phyloP scores from a whole-genome alignment of 306 rosid species.

The Vachellia pachyceras region DNA sequence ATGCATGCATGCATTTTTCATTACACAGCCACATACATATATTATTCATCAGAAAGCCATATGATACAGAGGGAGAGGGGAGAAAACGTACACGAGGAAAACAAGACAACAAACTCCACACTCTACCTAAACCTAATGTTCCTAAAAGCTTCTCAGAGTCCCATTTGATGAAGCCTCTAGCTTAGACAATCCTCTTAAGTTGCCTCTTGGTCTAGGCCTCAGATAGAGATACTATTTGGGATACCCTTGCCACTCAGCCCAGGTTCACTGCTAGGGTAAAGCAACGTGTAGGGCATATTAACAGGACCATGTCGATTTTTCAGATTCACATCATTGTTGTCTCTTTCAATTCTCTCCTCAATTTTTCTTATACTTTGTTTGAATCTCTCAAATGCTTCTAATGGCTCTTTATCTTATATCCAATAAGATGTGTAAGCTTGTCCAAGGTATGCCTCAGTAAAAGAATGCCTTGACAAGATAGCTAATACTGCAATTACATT shows the following conservation, averaged over 20 bases:
- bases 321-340: not conserved
- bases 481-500: not conserved
- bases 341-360: not conserved
- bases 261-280: not conserved
- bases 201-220: not conserved
- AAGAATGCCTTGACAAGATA: not conserved
- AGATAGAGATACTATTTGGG: constrained; percentile 1
- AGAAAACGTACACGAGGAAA: too few species aligned
- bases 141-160: not conserved
- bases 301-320: not conserved
- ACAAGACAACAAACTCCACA: too few species aligned
- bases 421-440: not conserved
- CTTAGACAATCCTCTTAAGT: not conserved
- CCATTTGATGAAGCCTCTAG: not conserved
- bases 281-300: constrained; percentile 3
- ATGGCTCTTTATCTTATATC: not conserved
- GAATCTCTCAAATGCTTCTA: not conserved
- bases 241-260: constrained; percentile 1
- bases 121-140: too few species aligned
- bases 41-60: too few species aligned
- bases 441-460: not conserved
- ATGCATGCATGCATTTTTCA: too few species aligned
- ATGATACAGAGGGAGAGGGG: too few species aligned
- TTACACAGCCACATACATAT: too few species aligned
- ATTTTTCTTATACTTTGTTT: not conserved